phyloP scores from a whole-genome alignment of 1,284 basidiomycete species.

The Boletus coffeatus region DNA sequence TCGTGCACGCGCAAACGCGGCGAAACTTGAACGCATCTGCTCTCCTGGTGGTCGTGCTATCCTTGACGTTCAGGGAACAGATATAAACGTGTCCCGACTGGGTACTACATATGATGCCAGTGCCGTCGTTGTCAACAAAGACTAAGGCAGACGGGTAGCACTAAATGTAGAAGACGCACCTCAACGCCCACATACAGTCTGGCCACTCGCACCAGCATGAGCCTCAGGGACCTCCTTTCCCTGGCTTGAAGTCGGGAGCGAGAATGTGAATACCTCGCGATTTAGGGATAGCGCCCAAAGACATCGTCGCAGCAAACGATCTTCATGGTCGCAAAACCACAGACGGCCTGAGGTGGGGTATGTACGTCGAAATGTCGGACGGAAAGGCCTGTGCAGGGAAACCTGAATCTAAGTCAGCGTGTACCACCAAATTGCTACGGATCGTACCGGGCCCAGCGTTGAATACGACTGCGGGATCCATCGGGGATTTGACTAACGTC shows the following conservation, averaged over 20 bases:
- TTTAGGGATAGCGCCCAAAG: slow-evolving; percentile 82
- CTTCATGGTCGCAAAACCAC: slow-evolving; percentile 73
- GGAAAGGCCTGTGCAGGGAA: slow-evolving; percentile 71
- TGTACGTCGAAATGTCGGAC: slow-evolving; percentile 55
- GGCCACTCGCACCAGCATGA: slow-evolving; percentile 30
- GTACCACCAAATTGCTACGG: slow-evolving; percentile 4
- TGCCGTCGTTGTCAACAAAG: slow-evolving; percentile 51
- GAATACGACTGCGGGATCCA: slow-evolving; percentile 4
- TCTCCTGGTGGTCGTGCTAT: slow-evolving; percentile 27
- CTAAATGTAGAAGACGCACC: slow-evolving; percentile 35
- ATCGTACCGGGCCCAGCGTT: background rate
- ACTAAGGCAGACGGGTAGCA: background rate
- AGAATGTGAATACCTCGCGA: slow-evolving; percentile 92
- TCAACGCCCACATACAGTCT: slow-evolving; percentile 84
- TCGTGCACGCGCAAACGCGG: slow-evolving; percentile 75
- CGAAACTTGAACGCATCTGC: slow-evolving; percentile 78
- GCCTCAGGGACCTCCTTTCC: slow-evolving; percentile 20
- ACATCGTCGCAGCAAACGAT: slow-evolving; percentile 77
- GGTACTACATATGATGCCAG: slow-evolving; percentile 83
- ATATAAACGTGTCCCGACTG: slow-evolving; percentile 93
- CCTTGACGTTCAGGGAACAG: slow-evolving; percentile 56
- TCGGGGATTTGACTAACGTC: slow-evolving; percentile 52
- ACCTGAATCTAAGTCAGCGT: slow-evolving; percentile 30
- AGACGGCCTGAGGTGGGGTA: slow-evolving; percentile 76
- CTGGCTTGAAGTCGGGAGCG: slow-evolving; percentile 38